Percentiles rank a stretch among this genome's conserved stretches.
phyloP scores from a whole-genome alignment of 768 basidiomycete genomes.

The Rhizopogon vulgaris region DNA sequence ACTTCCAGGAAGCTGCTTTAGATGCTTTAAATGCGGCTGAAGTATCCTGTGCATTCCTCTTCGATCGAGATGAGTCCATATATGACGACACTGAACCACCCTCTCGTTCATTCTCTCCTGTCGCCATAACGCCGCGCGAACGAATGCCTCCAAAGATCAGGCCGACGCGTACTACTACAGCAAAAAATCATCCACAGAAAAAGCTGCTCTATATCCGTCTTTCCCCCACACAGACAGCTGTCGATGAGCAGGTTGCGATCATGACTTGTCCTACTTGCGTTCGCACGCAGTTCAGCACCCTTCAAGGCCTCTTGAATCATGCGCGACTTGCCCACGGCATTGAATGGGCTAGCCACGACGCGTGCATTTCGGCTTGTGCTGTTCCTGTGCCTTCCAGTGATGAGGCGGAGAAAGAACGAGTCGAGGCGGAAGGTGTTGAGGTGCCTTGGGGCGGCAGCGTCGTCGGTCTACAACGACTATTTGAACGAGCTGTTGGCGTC shows the following conservation, averaged over 20 bases:
- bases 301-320: constrained; percentile 49
- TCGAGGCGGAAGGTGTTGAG: constrained; percentile 34
- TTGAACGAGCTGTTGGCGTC: constrained; percentile 44
- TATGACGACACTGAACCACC: constrained; percentile 10
- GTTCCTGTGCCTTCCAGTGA: constrained; percentile 28
- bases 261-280: constrained; percentile 39
- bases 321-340: constrained; percentile 42
- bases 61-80: constrained; percentile 21
- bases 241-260: constrained; percentile 23
- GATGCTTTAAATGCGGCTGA: constrained; percentile 39
- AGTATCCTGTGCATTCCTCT: constrained; percentile 30
- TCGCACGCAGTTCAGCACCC: constrained; percentile 42
- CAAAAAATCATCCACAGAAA: constrained; percentile 22
- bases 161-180: constrained; percentile 18
- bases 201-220: constrained; percentile 37
- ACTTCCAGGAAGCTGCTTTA: constrained; percentile 34
- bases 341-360: constrained; percentile 46
- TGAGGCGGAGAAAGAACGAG: constrained; percentile 26
- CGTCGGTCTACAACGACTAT: constrained; percentile 41
- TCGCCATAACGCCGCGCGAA: constrained; percentile 6
- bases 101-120: constrained; percentile 15
- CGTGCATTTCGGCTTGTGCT: constrained; percentile 42
- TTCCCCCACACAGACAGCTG: constrained; percentile 15
- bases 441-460: constrained; percentile 28
- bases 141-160: constrained; percentile 21